A percentile compares a stretch with the other conserved stretches of the same genome.
Conservation (phyloP, 371 early-diverging fungal species). For the Smittium culicis region DNA sequence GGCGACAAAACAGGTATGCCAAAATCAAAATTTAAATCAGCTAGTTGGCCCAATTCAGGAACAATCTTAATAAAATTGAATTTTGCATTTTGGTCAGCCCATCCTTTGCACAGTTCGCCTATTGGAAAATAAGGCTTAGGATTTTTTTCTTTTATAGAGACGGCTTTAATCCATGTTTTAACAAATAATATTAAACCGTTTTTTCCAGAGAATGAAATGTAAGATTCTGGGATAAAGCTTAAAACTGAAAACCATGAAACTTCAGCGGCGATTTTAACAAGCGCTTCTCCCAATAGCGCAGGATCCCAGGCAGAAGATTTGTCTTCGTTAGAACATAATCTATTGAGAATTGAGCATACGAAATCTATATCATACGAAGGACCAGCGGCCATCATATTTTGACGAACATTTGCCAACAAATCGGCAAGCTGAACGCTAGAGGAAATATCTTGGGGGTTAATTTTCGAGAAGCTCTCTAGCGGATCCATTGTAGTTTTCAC, state of each 20-base stretch:
- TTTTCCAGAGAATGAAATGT: neutral
- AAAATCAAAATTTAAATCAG: neutral
- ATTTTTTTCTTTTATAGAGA: neutral
- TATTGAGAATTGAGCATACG: neutral
- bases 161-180: neutral
- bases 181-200: neutral
- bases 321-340: neutral
- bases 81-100: neutral
- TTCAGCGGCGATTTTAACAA: neutral
- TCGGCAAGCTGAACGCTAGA: neutral
- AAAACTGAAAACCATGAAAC: neutral
- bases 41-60: neutral
- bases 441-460: neutral
- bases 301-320: neutral
- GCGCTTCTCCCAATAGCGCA: neutral
- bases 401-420: neutral
- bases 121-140: neutral
- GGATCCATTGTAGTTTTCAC: neutral
- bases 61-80: neutral
- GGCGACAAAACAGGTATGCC: neutral
- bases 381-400: neutral
- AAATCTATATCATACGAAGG: neutral
- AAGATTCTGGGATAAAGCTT: neutral
- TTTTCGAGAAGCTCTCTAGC: neutral
- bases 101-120: conserved; percentile 2